Evolutionary conservation across 345 rosid species (phyloP), one percentile per base, ranked within the genome.

Genomic region (Murraya koenigii): DNA sequence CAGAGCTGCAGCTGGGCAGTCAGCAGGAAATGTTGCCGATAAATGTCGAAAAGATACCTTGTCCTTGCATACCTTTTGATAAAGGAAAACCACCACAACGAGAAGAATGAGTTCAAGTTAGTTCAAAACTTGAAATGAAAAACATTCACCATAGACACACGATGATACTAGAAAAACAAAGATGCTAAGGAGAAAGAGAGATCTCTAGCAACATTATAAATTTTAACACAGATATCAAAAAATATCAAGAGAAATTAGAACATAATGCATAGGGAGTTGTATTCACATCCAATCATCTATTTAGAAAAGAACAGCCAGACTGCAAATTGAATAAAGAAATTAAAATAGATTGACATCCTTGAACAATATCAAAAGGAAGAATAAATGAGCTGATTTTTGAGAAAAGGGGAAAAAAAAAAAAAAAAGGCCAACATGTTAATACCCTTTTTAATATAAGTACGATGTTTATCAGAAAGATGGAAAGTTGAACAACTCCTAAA

Each of bases 41-140:
- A 85, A 81, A 20, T 71, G 71, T 78, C 64, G 80, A 77, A 87
- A 87, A 23, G 86, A 87, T 35, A 80, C 69, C 23, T 30, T 22
- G 17, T n/a, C 72, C 11, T 62, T 65, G 60, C 52, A 5, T 19
- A 32, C 82, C 76, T 69, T 41, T 28, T 64, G 79, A 69, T 61
- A 69, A 59, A 25, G 75, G 41, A 13, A 39, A 72, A 54, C 41
- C 30, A n/a, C 9, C 65, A 19, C 8, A 76, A 55, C 32, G 65
- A 76, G 79, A 66, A 76, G 6, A 25, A 25, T 10, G 17, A 23
- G 67, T 23, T 61, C 15, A 17, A 61, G 58, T n/a, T 5, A 19
- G 36, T 73, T 38, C 35, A 39, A 73, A 41, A 56, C 26, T n/a
- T 55, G 47, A 71, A 41, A 49, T 49, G 6, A 0, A 52, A 49